Percentiles rank a stretch among this genome's conserved stretches.
Conservation (phyloP, 2,329 filamentous ascomycete species). For the Trichoderma guizhouense region DNA sequence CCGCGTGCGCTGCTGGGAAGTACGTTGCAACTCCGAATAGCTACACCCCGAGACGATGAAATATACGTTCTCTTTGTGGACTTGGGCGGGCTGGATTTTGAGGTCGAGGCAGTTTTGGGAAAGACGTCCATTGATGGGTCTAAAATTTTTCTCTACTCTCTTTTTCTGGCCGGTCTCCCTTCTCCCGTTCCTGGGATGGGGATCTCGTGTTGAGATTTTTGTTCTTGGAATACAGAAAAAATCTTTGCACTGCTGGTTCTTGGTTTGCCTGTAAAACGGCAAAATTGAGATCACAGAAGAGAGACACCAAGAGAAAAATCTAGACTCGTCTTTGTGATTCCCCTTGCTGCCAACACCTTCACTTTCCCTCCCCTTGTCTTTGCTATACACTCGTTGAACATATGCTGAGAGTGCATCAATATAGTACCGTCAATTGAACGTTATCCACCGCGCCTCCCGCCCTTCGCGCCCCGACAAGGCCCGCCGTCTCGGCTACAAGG, state of each 20-base stretch:
- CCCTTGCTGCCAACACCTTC: neutral
- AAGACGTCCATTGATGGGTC: neutral
- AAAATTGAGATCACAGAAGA: neutral
- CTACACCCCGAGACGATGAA: constrained; percentile 5
- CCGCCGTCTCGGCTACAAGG: constrained; percentile 99
- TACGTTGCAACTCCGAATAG: constrained; percentile 54
- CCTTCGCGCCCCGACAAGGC: constrained; percentile 99
- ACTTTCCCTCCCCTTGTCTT: constrained; percentile 28
- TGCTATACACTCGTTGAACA: constrained; percentile 99
- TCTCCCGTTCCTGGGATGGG: neutral
- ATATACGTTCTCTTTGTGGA: constrained; percentile 17
- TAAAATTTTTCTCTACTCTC: neutral
- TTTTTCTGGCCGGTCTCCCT: neutral
- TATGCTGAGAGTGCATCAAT: constrained; percentile 99
- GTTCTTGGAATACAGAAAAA: neutral
- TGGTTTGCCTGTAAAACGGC: neutral
- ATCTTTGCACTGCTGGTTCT: neutral
- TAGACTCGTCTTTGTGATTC: neutral
- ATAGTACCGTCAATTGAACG: constrained; percentile 99
- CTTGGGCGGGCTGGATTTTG: neutral
- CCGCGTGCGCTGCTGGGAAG: constrained; percentile 99
- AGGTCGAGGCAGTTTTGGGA: constrained; percentile 8
- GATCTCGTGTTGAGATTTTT: neutral
- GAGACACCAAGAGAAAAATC: neutral
- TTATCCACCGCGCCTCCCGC: constrained; percentile 98